Evolutionary conservation across 305 asterid species (phyloP), one percentile per base, ranked within the genome.

Genomic region (Fraxinus sp.): DNA sequence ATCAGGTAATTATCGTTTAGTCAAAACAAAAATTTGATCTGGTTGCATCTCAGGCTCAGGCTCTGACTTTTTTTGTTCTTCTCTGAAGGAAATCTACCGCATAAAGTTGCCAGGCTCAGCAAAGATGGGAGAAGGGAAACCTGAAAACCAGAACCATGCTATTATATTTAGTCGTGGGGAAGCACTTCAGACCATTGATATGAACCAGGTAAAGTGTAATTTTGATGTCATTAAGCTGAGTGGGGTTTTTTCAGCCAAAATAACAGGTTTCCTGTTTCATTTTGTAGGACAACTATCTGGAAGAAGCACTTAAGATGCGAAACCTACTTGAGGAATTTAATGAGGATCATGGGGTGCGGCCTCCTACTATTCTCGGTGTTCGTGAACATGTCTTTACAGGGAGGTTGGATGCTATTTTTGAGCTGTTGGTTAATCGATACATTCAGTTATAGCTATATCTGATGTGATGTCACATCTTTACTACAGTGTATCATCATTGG

Each of bases 121-220:
- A 85, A 97, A 93, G 89, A 83, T 97, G 79, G 99, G 99, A 83
- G 99, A 97, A 90, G 99, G 98, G 81, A 97, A 97, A 84, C 99
- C 99, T 41, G 99, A 97, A 91, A 97, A 97, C 90, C 99, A 97
- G 88, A 97, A 97, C 86, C 99, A 97, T 88, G 99, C 99, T 82
- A 95, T 97, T 30, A 41, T 97, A 75, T 97, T 97, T 82, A 87
- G 92, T 28, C 98, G 99, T 33, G 99, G 99, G 73, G 99, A 97
- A 87, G 98, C 99, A 86, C 95, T 97, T 86, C 99, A 97, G 90
- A 95, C 99, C 83, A 97, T 97, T 87, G 99, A 97, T 87, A 97
- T 97, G 99, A 97, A 97, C 88, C 99, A 96, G 97, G 99, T 96
- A 89, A 85, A 79, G 43, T 83, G 79, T 57, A 33, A 32, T 37